Percentiles rank a stretch among this genome's conserved stretches.
These are phyloP conservation scores for Diaporthe eres DNA, from an alignment of 2,329 filamentous ascomycete genomes.

Conservation along the genomic window DNA sequence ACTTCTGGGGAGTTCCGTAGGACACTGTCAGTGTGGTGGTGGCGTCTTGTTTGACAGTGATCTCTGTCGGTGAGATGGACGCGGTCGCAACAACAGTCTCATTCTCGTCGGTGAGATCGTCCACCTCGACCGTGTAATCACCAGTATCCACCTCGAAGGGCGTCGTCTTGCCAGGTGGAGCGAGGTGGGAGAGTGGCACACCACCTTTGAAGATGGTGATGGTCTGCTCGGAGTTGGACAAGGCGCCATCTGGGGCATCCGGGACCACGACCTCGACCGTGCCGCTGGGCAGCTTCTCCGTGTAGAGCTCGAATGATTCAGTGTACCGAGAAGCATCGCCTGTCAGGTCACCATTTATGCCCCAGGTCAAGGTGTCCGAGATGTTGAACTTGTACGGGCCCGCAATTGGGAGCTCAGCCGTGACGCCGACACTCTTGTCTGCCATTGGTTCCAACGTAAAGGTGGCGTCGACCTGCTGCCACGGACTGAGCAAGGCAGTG, in stretches of 20 bases:
- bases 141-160: not conserved
- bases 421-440: not conserved
- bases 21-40: not conserved
- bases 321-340: not conserved
- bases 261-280: not conserved
- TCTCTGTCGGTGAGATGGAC: not conserved
- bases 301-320: not conserved
- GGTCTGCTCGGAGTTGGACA: not conserved
- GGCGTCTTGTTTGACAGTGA: not conserved
- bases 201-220: not conserved
- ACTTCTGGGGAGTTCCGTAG: not conserved
- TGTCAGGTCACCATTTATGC: not conserved
- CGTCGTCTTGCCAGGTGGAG: not conserved
- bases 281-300: constrained; percentile 7
- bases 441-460: not conserved
- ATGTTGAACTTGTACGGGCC: not conserved
- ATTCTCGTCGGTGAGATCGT: not conserved
- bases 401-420: not conserved
- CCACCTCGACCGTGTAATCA: not conserved
- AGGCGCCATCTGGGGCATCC: not conserved
- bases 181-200: not conserved
- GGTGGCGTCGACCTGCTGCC: not conserved
- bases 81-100: not conserved
- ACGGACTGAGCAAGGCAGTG: not conserved
- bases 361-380: constrained; percentile 11